Base-by-base conservation (phyloP, 495 filamentous ascomycete species). In the Extremus antarcticus region DNA sequence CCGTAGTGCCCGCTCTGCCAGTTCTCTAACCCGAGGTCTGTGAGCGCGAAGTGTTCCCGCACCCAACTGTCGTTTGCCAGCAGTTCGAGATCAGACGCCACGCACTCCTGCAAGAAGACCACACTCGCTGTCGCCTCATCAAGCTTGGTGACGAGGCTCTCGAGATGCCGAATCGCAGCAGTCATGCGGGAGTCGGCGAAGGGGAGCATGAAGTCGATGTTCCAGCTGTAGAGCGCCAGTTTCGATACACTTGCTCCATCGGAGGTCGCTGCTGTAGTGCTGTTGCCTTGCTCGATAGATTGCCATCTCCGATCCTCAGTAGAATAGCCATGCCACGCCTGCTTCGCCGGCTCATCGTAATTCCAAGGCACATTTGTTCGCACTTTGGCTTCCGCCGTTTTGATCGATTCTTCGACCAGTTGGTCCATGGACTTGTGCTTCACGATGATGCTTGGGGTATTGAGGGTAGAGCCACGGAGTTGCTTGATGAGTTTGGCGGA, bases 71-170 rank as follows among this genome's bases (percentile, higher is more conserved):
- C 58, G 0, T 45, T 41, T 40, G 70, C 54, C 41, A 80, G 73
- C 1, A 69, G 55, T 0, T 43, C 47, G 1, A 80, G 66, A 55
- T 79, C 74, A 0, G 59, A 51, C 8, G 40, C 32, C 10, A 70
- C 47, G 65, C 76, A 78, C 59, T 81, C 77, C 43, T 78, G 73
- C 16, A 82, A 60, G 67, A 73, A 73, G 55, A 82, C 64, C 10
- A 80, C 63, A 8, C 57, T 46, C 4, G 70, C 66, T 0, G 51
- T 58, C 49, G n/a, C 1, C 58, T 17, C 1, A 55, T 53, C 43
- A 23, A 57, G 53, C 0, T 40, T 32, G 16, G 55, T 35, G 17
- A 66, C 53, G 1, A 70, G 66, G 1, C 13, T 32, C 7, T 66
- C 43, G 13, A 80, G 70, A 25, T 78, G 65, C 4, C 59, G 39